Evolutionary conservation across 2,329 filamentous ascomycete genomes (phyloP).

Genomic region (Ophiostoma piceae): DNA sequence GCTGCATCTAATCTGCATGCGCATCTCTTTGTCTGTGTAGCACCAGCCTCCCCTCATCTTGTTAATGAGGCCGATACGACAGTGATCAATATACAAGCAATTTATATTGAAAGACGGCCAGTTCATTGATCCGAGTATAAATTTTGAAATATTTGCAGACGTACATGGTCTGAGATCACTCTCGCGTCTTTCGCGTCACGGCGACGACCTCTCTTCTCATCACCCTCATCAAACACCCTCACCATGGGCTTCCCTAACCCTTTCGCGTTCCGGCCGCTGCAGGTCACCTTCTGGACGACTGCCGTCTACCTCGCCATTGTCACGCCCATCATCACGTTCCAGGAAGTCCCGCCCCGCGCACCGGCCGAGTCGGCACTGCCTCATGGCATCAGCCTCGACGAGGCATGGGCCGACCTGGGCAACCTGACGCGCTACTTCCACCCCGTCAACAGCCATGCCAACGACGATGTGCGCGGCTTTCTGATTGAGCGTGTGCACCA

Average conservation of each 20-base stretch:
- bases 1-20: background rate
- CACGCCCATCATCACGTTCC: constrained; percentile 65
- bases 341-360: constrained; percentile 67
- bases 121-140: background rate
- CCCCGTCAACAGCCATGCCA: constrained; percentile 80
- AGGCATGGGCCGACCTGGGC: constrained; percentile 82
- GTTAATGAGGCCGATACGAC: background rate
- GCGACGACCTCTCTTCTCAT: background rate
- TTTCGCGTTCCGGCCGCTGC: constrained; percentile 71
- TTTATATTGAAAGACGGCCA: background rate
- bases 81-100: background rate
- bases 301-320: constrained; percentile 72
- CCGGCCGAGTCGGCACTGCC: constrained; percentile 48
- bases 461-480: constrained; percentile 74
- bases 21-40: background rate
- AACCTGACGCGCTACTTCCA: constrained; percentile 70
- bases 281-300: constrained; percentile 75
- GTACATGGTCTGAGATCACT: background rate
- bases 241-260: constrained; percentile 41
- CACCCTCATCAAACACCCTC: background rate
- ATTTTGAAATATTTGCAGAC: background rate
- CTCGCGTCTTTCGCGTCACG: constrained; percentile 4
- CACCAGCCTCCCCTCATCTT: constrained; percentile 11
- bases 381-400: constrained; percentile 68
- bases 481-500: constrained; percentile 64